Base-by-base conservation (phyloP, 768 basidiomycete species). In the Suillus subaureus region DNA sequence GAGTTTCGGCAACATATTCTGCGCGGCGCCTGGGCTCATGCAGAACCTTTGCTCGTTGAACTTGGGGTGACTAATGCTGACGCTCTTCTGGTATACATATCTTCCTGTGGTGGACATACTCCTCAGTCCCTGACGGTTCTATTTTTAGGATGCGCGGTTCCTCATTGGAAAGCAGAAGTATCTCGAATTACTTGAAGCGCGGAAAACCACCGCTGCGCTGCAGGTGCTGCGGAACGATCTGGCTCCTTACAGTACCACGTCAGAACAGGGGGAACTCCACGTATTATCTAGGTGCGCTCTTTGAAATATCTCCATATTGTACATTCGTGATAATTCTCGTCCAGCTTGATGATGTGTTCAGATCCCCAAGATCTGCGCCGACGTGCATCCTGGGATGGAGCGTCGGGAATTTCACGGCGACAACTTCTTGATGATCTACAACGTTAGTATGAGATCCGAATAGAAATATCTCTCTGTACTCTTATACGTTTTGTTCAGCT, bases 141-240 rank as follows among this genome's bases (percentile, higher is more conserved):
- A 67, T 65, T 70, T 67, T 62, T 67, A 97, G 91, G 89, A 92
- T 71, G 90, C 92, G 26, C 88, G 83, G 67, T 97, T 96, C 77
- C 81, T 96, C 67, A 93, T 99, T 69, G 90, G 89, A 66, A 90
- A 92, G 78, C 97, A 99, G 85, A 96, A 97, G 79, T 99, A 97
- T 77, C 83, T 99, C 49, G 97, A 99, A 74, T 82, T 93, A 23
- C 82, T 99, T 60, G 97, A 98, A 72, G 84, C 86, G 5, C 86
- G 85, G 71, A 88, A 89, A 79, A 91, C 88, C 2, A 92, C 92
- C 54, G 83, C 85, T 67, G 97, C 97, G 16, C 79, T 99, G 47
- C 85, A 90, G 63, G 92, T 97, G 9, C 80, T 99, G 58, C 87
- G 97, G 56, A 88, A 90, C 67, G 96, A 97, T 73, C 80, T 99